Percentiles rank a stretch among this genome's conserved stretches.
Evolutionary conservation across 805 yeast species (phyloP).

Genomic region (Wickerhamiella bombiphila): DNA sequence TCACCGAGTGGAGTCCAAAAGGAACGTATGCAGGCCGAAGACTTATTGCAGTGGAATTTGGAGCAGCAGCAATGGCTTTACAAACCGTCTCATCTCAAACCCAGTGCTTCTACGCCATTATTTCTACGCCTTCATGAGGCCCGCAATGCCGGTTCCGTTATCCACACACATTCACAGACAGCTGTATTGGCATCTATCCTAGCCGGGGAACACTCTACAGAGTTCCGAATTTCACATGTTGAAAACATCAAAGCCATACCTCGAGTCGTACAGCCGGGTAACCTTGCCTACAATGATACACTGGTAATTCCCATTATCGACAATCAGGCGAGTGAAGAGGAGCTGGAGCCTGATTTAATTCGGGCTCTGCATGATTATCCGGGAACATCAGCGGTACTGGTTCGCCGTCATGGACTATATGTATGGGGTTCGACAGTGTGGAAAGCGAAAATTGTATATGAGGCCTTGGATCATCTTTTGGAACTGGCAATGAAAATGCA

Average conservation of each 20-base stretch:
- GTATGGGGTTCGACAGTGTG: conserved; percentile 93
- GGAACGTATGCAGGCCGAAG: conserved; percentile 68
- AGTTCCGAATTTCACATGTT: conserved; percentile 60
- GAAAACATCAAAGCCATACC: conserved; percentile 94
- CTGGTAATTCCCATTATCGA: conserved; percentile 81
- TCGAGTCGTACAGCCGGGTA: conserved; percentile 46
- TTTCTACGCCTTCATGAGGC: conserved; percentile 56
- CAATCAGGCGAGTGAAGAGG: conserved; percentile 79
- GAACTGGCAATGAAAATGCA: conserved; percentile 78
- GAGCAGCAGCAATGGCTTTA: conserved; percentile 38
- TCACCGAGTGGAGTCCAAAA: conserved; percentile 97
- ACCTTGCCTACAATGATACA: conserved; percentile 57
- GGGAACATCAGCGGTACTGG: conserved; percentile 68
- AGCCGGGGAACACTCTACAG: conserved; percentile 34
- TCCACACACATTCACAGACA: conserved; percentile 83
- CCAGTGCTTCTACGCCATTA: conserved; percentile 89
- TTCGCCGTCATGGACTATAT: conserved; percentile 84
- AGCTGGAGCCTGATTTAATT: conserved; percentile 46
- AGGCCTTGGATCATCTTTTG: conserved; percentile 78
- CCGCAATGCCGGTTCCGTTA: conserved; percentile 78
- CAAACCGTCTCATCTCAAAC: conserved; percentile 54
- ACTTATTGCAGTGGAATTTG: conserved; percentile 64
- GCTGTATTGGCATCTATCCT: conserved; percentile 72
- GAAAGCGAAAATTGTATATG: conserved; percentile 88
- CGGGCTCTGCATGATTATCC: conserved; percentile 59